Conservation (phyloP, 2,329 filamentous ascomycete species). For the Ophiostoma pallidulum region DNA sequence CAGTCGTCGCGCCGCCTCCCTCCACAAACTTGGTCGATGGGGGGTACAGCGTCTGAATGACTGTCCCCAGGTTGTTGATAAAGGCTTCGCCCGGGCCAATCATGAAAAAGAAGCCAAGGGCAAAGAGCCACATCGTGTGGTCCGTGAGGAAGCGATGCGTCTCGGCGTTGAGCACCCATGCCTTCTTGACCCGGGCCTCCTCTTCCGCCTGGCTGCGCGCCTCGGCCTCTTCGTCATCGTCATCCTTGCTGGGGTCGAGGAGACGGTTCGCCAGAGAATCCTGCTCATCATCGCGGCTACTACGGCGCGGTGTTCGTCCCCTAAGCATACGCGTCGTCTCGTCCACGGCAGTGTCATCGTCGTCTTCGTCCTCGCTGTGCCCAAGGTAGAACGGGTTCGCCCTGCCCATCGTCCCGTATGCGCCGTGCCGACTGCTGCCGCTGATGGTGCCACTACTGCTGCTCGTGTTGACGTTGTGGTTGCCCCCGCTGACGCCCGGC, state of each 20-base stretch:
- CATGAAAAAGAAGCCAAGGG: slow-evolving; percentile 82
- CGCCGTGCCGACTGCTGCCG: background rate
- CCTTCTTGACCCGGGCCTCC: slow-evolving; percentile 54
- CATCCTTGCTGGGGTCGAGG: slow-evolving; percentile 16
- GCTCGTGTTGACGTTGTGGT: slow-evolving; percentile 4
- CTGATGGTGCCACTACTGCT: background rate
- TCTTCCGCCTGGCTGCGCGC: slow-evolving; percentile 29
- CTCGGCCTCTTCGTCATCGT: slow-evolving; percentile 8
- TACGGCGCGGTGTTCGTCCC: background rate
- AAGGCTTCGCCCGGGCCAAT: slow-evolving; percentile 95
- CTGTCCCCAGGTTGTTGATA: slow-evolving; percentile 92
- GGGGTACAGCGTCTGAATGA: slow-evolving; percentile 75
- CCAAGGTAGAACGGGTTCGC: slow-evolving; percentile 8
- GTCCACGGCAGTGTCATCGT: slow-evolving; percentile 3
- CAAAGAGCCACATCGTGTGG: slow-evolving; percentile 92
- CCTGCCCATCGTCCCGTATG: slow-evolving; percentile 15
- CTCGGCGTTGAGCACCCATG: slow-evolving; percentile 87
- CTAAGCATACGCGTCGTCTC: slow-evolving; percentile 8
- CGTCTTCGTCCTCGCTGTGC: slow-evolving; percentile 11
- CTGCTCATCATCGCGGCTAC: slow-evolving; percentile 8
- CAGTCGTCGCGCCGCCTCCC: slow-evolving; percentile 39
- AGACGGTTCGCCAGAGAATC: slow-evolving; percentile 8
- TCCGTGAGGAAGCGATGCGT: slow-evolving; percentile 78
- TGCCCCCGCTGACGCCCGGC: slow-evolving; percentile 9
- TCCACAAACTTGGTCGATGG: slow-evolving; percentile 24